Conservation (phyloP, 495 filamentous ascomycete genomes). For the Acidomyces sp. region DNA sequence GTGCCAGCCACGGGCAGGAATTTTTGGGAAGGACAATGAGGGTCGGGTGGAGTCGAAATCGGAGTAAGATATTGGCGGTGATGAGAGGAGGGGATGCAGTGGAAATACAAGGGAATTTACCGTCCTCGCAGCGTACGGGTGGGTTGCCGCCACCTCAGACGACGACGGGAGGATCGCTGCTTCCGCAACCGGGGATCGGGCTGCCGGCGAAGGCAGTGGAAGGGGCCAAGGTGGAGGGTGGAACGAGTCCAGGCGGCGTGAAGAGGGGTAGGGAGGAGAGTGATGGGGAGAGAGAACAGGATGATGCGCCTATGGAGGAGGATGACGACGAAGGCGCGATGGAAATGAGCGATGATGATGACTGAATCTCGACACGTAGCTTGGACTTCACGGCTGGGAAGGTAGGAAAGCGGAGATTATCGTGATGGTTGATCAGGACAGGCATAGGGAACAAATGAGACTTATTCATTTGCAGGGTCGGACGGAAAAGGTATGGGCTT, state of each 20-base stretch:
- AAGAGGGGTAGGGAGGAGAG: constrained; percentile 23
- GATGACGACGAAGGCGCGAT: constrained; percentile 26
- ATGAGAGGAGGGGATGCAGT: constrained; percentile 34
- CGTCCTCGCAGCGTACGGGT: too few relatives aligned
- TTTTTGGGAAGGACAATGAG: constrained; percentile 79
- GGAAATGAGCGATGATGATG: constrained; percentile 26
- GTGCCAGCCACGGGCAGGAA: constrained; percentile 71
- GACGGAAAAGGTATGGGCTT: too few relatives aligned
- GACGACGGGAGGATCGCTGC: too few relatives aligned
- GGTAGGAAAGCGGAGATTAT: not conserved
- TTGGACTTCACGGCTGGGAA: not conserved
- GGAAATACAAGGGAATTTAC: too few relatives aligned
- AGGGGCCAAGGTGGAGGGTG: constrained; percentile 40
- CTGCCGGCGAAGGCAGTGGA: constrained; percentile 15
- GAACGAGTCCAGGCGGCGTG: constrained; percentile 20
- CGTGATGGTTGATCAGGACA: too few relatives aligned
- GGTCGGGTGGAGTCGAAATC: too few relatives aligned
- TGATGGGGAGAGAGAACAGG: constrained; percentile 23
- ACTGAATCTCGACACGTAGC: constrained; percentile 17
- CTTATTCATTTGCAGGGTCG: too few relatives aligned
- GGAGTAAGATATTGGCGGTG: not conserved
- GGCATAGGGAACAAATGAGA: too few relatives aligned
- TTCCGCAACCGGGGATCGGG: too few relatives aligned
- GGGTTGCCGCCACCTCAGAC: too few relatives aligned
- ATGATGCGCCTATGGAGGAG: constrained; percentile 24